Evolutionary conservation across 2,329 filamentous ascomycete species (phyloP).

Genomic region (Geoglossum cookeanum): DNA sequence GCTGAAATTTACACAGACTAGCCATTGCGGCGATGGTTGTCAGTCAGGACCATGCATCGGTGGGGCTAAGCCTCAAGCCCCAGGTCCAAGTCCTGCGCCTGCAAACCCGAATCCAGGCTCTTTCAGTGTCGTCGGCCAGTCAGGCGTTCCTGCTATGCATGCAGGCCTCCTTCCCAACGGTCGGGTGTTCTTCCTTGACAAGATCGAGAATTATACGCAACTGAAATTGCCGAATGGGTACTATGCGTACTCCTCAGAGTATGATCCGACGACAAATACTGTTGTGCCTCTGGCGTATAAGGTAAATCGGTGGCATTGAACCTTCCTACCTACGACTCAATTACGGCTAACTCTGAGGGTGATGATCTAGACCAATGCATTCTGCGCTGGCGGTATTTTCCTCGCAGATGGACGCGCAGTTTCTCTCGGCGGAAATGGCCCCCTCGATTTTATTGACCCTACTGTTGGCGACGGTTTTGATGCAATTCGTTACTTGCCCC

Average conservation of each 20-base stretch:
- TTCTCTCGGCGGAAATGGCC: conserved; percentile 38
- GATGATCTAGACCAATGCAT: conserved; percentile 32
- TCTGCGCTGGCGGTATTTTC: conserved; percentile 40
- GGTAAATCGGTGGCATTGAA: background rate
- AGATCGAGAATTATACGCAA: conserved; percentile 42
- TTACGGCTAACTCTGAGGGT: background rate
- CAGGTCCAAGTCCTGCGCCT: conserved; percentile 26
- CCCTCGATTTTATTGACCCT: conserved; percentile 33
- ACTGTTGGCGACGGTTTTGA: conserved; percentile 40
- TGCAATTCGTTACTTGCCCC: conserved; percentile 34
- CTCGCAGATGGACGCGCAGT: conserved; percentile 35
- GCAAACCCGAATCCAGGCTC: conserved; percentile 25
- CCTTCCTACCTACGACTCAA: background rate
- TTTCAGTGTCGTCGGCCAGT: conserved; percentile 31
- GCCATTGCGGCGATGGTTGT: conserved; percentile 37
- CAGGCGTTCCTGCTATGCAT: conserved; percentile 45
- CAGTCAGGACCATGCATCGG: conserved; percentile 33
- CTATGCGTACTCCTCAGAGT: conserved; percentile 41
- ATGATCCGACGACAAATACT: conserved; percentile 31
- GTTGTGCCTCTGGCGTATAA: conserved; percentile 29
- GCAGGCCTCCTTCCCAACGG: conserved; percentile 40
- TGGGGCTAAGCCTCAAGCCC: conserved; percentile 21
- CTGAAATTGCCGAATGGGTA: conserved; percentile 32
- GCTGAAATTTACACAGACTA: conserved; percentile 13
- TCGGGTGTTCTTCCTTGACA: conserved; percentile 40